phyloP scores from a whole-genome alignment of 2,329 filamentous ascomycete genomes.

The Diaporthe capsici region DNA sequence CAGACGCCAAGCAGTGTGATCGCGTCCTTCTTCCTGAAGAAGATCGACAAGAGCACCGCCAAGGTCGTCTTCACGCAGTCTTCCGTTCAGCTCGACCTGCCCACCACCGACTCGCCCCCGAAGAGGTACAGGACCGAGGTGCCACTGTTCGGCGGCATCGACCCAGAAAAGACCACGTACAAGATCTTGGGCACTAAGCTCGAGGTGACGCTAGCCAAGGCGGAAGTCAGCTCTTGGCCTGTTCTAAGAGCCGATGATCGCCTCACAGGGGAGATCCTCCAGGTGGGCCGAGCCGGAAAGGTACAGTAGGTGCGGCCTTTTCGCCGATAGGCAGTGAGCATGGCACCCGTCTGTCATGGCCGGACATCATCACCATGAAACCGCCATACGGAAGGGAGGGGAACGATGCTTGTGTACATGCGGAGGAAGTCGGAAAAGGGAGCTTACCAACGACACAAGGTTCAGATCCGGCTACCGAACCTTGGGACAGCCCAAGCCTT shows the following conservation, averaged over 20 bases:
- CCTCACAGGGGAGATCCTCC: slow-evolving; percentile 82
- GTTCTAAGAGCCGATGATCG: slow-evolving; percentile 84
- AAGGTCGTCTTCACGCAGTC: slow-evolving; percentile 77
- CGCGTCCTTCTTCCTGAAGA: slow-evolving; percentile 95
- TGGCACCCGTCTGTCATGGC: background rate
- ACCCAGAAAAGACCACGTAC: slow-evolving; percentile 80
- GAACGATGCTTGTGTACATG: background rate
- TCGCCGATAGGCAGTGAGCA: slow-evolving; percentile 12
- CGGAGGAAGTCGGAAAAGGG: background rate
- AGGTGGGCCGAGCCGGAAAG: slow-evolving; percentile 83
- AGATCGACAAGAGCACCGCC: slow-evolving; percentile 87
- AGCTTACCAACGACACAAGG: background rate
- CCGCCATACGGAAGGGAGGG: background rate
- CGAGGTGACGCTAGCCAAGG: slow-evolving; percentile 81
- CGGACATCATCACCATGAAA: slow-evolving; percentile 10
- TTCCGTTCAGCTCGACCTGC: slow-evolving; percentile 82
- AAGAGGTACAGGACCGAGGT: slow-evolving; percentile 85
- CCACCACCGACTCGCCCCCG: slow-evolving; percentile 80
- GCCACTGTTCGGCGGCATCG: slow-evolving; percentile 82
- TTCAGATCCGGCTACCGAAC: slow-evolving; percentile 17
- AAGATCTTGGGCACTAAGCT: slow-evolving; percentile 92
- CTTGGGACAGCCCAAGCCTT: background rate
- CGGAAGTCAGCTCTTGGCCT: slow-evolving; percentile 85
- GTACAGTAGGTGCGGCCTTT: slow-evolving; percentile 43
- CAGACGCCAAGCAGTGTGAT: slow-evolving; percentile 90